Evolutionary conservation across 139 green algal species (phyloP).

Genomic region (Limnomonas spitsbergensis): DNA sequence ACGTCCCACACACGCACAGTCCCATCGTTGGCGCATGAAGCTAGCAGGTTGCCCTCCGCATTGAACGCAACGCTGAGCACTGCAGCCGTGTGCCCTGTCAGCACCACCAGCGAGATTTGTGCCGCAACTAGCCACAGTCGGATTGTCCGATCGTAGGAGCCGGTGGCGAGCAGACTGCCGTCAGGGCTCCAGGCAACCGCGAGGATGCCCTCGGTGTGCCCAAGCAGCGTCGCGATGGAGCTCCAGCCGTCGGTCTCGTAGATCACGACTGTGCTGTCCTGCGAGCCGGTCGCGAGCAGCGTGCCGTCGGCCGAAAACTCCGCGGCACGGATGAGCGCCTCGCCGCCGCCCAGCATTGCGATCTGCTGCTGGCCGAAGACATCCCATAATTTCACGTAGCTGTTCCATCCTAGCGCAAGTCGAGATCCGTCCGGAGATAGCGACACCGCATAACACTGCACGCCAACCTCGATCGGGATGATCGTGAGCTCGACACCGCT

Average conservation of each 20-base stretch:
- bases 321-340: neutral
- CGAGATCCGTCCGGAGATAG: neutral
- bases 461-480: neutral
- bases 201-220: neutral
- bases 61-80: neutral
- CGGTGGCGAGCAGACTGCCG: neutral
- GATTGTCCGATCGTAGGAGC: slow-evolving; percentile 7
- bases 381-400: neutral
- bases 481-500: neutral
- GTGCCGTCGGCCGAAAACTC: neutral
- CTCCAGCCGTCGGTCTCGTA: neutral
- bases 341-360: neutral
- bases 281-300: neutral
- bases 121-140: neutral
- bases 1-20: slow-evolving; percentile 13
- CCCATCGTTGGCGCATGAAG: slow-evolving; percentile 3
- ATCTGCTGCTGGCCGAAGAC: neutral
- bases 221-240: neutral
- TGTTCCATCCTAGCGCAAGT: slow-evolving; percentile 1
- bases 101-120: neutral
- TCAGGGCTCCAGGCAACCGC: slow-evolving; percentile 6
- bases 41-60: neutral
- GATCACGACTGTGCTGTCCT: neutral
- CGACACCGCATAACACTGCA: neutral
- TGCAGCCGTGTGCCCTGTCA: neutral